Evolutionary conservation across 139 green algal species (phyloP), one percentile per base, ranked within the genome.

Genomic region (Raphidocelis subcapitata): DNA sequence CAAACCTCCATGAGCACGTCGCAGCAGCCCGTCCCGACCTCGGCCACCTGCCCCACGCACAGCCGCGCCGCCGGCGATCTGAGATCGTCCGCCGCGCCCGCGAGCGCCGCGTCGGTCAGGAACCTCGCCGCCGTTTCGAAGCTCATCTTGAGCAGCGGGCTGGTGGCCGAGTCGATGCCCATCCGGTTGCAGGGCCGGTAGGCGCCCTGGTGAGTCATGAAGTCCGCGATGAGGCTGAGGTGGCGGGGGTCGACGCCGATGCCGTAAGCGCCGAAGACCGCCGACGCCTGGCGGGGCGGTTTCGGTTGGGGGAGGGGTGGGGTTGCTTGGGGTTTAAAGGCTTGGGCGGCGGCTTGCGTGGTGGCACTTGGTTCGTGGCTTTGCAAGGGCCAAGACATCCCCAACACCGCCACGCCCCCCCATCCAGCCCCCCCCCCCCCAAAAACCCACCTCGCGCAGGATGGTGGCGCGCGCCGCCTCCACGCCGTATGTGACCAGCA

Each of bases 61-160:
- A 97, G 84, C 33, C 90, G 80, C 0, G 93, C 82, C 16, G 91
- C 86, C 1, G 92, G 89, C 0, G 87, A 91, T 16, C 76, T 82
- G 10, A 98, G 79, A 62, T 81, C 73, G 73, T 98, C 93, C 8
- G 74, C 63, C 0, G 82, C 67, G 26, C 93, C 93, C 32, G 81
- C 73, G 64, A 98, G 79, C 1, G 92, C 94, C 5, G 96, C 93
- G 56, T 97, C 89, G 16, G 85, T 91, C 29, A 99, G 76, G 79
- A 99, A 99, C 29, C 92, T 72, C 1, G 92, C 87, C 1, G 96
- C 94, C 32, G 96, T 98, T 86, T 99, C 96, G 81, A 98, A 99
- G 41, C 75, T 93, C 86, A 99, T 98, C 86, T 97, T 97, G 15
- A 98, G 87, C 60, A 98, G 89, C 18, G 96, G 93, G 21, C 89